These are phyloP conservation scores for Penicillium sp. DNA, from an alignment of 2,329 filamentous ascomycete genomes.

Conservation along the genomic window DNA sequence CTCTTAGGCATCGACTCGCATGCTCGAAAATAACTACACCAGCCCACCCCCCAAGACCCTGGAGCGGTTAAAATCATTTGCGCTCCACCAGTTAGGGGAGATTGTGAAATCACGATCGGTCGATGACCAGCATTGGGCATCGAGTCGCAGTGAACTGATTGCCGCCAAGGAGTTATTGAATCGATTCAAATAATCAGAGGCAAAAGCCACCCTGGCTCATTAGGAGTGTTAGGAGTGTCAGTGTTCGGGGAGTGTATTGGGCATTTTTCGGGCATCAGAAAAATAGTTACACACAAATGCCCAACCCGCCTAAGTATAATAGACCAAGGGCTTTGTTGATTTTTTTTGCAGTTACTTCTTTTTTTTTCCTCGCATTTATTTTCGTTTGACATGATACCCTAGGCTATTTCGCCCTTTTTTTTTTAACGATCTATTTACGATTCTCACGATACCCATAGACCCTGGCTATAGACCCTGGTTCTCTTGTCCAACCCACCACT, in stretches of 20 bases:
- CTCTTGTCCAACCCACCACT: too few species aligned
- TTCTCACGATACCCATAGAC: too few species aligned
- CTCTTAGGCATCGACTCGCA: conserved; percentile 30
- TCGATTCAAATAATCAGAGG: conserved; percentile 15
- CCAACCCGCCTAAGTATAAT: conserved; percentile 3
- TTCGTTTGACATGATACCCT: neutral
- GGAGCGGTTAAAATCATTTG: conserved; percentile 37
- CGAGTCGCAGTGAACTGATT: conserved; percentile 41
- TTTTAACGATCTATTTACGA: neutral
- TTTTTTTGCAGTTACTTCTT: conserved; percentile 6
- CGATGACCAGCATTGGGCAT: conserved; percentile 31
- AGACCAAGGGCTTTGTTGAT: neutral
- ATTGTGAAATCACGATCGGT: conserved; percentile 39
- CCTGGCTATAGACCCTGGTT: too few species aligned
- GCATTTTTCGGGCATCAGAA: conserved; percentile 11
- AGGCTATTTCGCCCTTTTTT: neutral
- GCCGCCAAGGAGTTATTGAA: conserved; percentile 45
- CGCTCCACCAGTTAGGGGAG: conserved; percentile 36
- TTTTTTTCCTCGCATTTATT: neutral
- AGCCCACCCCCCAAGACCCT: conserved; percentile 23
- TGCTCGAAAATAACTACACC: conserved; percentile 24
- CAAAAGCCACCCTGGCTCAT: too few species aligned
- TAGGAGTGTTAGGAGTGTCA: neutral
- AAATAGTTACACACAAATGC: conserved; percentile 7
- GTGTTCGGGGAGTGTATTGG: neutral